Conservation (phyloP, 2,329 filamentous ascomycete genomes). For the Curvularia lunata region DNA sequence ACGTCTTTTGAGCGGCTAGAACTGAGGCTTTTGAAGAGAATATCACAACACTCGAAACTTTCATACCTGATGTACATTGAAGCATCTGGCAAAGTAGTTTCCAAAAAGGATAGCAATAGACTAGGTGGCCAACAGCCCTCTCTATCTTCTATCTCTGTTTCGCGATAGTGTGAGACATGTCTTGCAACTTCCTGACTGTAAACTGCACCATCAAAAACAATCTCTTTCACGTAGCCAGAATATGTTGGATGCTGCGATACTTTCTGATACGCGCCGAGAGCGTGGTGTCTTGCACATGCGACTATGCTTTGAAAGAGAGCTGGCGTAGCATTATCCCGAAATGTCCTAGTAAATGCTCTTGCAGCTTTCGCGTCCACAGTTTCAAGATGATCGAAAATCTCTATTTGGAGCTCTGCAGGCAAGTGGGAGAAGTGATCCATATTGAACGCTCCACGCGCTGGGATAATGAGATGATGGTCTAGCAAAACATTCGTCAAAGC, state of each 20-base stretch:
- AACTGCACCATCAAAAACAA: constrained; percentile 41
- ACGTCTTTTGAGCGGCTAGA: neutral
- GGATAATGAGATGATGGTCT: neutral
- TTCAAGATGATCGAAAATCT: constrained; percentile 36
- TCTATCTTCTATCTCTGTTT: constrained; percentile 6
- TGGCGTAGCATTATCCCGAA: constrained; percentile 34
- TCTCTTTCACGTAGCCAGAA: constrained; percentile 37
- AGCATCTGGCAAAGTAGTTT: neutral
- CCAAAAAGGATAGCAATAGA: too few relatives aligned
- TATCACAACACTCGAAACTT: neutral
- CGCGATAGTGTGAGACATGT: neutral
- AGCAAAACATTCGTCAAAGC: too few relatives aligned
- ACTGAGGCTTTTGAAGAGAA: neutral
- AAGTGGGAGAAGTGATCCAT: constrained; percentile 23
- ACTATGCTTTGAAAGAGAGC: constrained; percentile 34
- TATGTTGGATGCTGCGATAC: constrained; percentile 33
- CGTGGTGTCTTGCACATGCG: constrained; percentile 38
- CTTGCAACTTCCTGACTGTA: constrained; percentile 12
- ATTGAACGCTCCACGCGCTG: neutral
- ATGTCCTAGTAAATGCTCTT: constrained; percentile 27
- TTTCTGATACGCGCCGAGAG: constrained; percentile 37
- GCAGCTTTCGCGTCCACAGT: constrained; percentile 32
- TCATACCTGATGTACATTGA: neutral
- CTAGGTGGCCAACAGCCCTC: neutral
- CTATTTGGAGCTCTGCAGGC: constrained; percentile 39